These are phyloP conservation scores for Tylopilus sp. DNA, from an alignment of 768 basidiomycete species.

Conservation along the genomic window DNA sequence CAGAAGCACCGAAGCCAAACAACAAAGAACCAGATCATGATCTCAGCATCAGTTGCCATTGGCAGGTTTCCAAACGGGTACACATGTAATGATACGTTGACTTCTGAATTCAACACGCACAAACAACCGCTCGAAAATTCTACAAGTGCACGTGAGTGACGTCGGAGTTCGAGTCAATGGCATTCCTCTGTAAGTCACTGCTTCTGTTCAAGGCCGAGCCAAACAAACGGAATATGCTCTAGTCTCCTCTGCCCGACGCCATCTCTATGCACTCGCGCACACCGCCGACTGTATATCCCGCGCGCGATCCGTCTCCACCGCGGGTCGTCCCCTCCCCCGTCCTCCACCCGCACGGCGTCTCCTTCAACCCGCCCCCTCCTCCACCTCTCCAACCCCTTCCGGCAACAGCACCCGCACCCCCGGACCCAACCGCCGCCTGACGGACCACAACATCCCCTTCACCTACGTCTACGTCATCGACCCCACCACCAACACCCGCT, in stretches of 20 bases:
- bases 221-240: too few species aligned
- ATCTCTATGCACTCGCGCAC: conserved; percentile 5
- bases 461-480: conserved; percentile 45
- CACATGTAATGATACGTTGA: too few species aligned
- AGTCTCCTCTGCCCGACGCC: conserved; percentile 1
- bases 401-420: background rate
- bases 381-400: background rate
- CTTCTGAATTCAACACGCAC: conserved; percentile 21
- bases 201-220: background rate
- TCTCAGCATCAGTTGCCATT: too few species aligned
- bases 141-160: background rate
- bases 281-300: conserved; percentile 1
- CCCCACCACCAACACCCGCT: conserved; percentile 40
- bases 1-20: too few species aligned
- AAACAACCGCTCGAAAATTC: conserved; percentile 25
- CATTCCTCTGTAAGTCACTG: conserved; percentile 10
- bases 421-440: conserved; percentile 11
- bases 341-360: conserved; percentile 16
- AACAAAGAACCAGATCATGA: too few species aligned
- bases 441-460: conserved; percentile 43
- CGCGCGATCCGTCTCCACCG: conserved; percentile 9
- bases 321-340: background rate
- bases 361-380: background rate
- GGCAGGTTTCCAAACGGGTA: too few species aligned
- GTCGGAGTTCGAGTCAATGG: conserved; percentile 3